phyloP scores from a whole-genome alignment of 2,329 filamentous ascomycete species.

The Ophiostoma angusticollis region DNA sequence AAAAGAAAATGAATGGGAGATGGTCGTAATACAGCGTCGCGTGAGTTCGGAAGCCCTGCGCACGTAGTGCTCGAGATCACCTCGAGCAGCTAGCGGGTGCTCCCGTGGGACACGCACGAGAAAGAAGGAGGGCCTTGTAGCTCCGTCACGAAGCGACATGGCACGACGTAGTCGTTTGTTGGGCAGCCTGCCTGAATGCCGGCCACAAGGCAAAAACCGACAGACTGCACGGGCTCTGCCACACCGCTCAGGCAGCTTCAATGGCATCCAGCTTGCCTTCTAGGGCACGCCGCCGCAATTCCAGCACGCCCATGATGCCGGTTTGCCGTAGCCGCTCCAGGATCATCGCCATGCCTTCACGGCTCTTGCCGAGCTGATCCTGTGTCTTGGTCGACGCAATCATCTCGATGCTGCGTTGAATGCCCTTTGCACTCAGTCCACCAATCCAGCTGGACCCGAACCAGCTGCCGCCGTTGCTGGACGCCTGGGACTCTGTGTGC shows the following conservation, averaged over 20 bases:
- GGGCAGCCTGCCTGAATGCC: not conserved
- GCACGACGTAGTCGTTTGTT: not conserved
- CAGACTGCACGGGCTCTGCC: too few relatives aligned
- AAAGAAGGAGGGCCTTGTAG: too few relatives aligned
- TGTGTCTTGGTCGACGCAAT: constrained; percentile 66
- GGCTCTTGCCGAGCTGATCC: constrained; percentile 66
- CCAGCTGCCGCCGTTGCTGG: constrained; percentile 15
- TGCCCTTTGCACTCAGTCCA: constrained; percentile 53
- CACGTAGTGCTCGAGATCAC: too few relatives aligned
- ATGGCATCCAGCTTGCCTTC: constrained; percentile 22
- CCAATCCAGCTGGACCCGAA: constrained; percentile 28
- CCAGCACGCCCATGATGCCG: constrained; percentile 44
- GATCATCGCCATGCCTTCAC: constrained; percentile 73
- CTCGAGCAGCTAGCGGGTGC: constrained; percentile 1
- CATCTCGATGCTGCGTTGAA: constrained; percentile 67
- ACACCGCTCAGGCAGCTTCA: constrained; percentile 12
- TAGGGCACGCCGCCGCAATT: constrained; percentile 35
- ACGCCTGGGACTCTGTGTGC: constrained; percentile 22
- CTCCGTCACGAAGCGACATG: too few relatives aligned
- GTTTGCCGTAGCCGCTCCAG: constrained; percentile 54
- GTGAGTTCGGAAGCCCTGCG: not conserved
- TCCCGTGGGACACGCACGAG: not conserved
- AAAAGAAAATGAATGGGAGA: constrained; percentile 7
- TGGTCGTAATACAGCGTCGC: constrained; percentile 10
- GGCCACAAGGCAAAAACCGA: too few relatives aligned